Evolutionary conservation across 441 rosid genomes (phyloP).

Genomic region (Daphne laureola): DNA sequence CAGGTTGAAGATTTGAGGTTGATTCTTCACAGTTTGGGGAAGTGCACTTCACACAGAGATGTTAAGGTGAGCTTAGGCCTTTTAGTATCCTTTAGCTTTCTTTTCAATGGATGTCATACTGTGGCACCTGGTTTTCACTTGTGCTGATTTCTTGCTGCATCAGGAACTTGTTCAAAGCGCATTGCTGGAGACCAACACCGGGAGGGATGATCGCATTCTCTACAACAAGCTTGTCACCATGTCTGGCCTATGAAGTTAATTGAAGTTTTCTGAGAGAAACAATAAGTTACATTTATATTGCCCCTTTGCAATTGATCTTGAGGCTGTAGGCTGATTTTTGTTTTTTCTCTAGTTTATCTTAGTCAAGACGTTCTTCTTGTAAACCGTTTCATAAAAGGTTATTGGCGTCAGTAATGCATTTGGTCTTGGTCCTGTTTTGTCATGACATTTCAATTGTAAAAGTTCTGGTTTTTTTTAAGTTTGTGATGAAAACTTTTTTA

Average conservation of each 20-base stretch:
- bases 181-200: constrained; percentile 83
- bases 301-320: too few relatives aligned
- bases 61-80: constrained; percentile 57
- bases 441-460: too few relatives aligned
- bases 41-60: constrained; percentile 71
- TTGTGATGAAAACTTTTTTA: too few relatives aligned
- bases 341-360: too few relatives aligned
- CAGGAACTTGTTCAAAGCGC: constrained; percentile 97
- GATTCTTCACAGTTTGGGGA: constrained; percentile 83
- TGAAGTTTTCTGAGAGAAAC: neutral
- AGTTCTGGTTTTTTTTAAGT: too few relatives aligned
- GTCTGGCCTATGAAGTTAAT: constrained; percentile 28
- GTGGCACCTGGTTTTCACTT: neutral
- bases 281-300: too few relatives aligned
- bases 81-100: neutral
- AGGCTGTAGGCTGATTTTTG: too few relatives aligned
- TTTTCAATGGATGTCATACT: neutral
- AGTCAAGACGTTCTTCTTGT: too few relatives aligned
- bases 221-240: constrained; percentile 69
- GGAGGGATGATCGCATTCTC: constrained; percentile 86
- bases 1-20: constrained; percentile 97
- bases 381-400: too few relatives aligned
- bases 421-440: too few relatives aligned
- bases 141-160: constrained; percentile 9
- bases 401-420: too few relatives aligned